Conservation (phyloP, 352 stramenopile genomes). For the Globisporangium cystogenes region DNA sequence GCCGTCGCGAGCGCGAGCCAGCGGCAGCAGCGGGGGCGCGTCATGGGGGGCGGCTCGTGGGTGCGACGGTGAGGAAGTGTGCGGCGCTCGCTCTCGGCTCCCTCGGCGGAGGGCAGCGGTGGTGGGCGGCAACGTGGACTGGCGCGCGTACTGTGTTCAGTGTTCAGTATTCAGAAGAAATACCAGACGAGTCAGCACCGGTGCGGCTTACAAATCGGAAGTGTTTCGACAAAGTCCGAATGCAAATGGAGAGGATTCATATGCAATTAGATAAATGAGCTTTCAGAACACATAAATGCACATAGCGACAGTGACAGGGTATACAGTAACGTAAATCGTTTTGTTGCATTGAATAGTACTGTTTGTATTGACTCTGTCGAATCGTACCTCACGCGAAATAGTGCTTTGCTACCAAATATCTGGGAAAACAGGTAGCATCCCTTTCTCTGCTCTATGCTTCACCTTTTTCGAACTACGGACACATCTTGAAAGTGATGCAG, state of each 20-base stretch:
- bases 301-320: not conserved
- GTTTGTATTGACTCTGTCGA: no score
- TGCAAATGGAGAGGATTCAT: no score
- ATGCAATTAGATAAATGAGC: not conserved
- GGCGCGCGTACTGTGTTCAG: not conserved
- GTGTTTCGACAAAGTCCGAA: not conserved
- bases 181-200: not conserved
- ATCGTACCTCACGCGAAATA: no score
- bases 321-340: not conserved
- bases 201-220: not conserved
- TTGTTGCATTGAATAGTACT: no score
- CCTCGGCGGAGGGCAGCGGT: no score
- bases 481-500: no score
- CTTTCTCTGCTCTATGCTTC: no score
- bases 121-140: not conserved
- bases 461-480: no score
- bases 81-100: not conserved
- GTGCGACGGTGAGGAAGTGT: no score
- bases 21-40: not conserved
- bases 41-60: not conserved
- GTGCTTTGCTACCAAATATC: no score
- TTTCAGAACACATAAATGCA: not conserved
- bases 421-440: no score
- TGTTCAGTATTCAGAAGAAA: not conserved
- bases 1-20: constrained; percentile 4